Evolutionary conservation across 2,329 filamentous ascomycete genomes (phyloP), one percentile per base, ranked within the genome.

Genomic region (Fusarium siculi): DNA sequence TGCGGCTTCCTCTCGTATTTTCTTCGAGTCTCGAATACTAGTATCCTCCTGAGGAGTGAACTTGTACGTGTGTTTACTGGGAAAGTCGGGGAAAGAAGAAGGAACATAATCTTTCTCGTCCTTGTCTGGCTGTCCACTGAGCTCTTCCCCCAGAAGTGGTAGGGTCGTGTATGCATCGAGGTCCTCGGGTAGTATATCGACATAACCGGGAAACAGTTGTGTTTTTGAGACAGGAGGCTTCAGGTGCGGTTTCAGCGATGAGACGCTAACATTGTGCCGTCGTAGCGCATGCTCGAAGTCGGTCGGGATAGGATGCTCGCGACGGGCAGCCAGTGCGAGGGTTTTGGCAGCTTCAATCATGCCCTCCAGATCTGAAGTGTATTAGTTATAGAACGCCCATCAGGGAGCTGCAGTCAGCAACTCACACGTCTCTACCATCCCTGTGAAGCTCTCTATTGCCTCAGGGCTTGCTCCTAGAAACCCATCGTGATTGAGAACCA

Each of bases 21-120:
- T 88, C 74, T 89, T 86, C 0, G 88, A 85, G 65, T 91, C 87
- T 12, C 84, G 82, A 21, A 80, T 79, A 23, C 81, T 83, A 44
- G 81, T 82, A 67, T 87, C 84, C 23, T 87, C 84, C 39, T 86
- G 85, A 4, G 87, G 87, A 0, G 90, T 92, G 75, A 87, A 88
- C 43, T 85, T 87, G 80, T 91, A 92, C 7, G 90, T 92, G 75
- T 92, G 89, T 50, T 87, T 88, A 78, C 89, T 91, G 1, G 90
- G 90, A 66, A 92, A 92, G 15, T 87, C 84, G 1, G 90, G 90
- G 57, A 92, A 90, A 0, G 85, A 84, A 40, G 82, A 80, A 0
- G 90, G 90, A 16, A 92, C 90, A 79, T 89, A 91, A 30, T 79
- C 63, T 74, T 87, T 88, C 18, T 83, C 79, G 14, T 87, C 84